Conservation (phyloP, 352 stramenopile species). For the Thalassiosira exigua region DNA sequence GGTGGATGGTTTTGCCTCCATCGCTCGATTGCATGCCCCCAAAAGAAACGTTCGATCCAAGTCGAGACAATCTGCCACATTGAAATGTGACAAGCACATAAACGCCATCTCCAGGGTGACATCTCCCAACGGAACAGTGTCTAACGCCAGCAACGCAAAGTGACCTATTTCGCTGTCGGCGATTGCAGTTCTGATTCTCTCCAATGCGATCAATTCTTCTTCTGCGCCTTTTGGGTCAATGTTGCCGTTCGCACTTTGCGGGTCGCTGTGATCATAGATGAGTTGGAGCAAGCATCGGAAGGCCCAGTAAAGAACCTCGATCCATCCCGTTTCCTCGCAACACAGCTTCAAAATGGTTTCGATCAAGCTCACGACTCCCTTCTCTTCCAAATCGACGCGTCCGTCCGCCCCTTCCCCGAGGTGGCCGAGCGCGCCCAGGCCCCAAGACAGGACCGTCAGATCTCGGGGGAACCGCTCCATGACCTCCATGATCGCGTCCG, state of each 20-base stretch:
- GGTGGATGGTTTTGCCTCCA: not conserved
- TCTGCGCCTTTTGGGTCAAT: constrained; percentile 1
- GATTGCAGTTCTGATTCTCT: constrained; percentile 16
- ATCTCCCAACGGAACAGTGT: constrained; percentile 23
- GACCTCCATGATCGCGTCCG: constrained; percentile 40
- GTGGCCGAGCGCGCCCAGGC: constrained; percentile 39
- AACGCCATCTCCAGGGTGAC: constrained; percentile 39
- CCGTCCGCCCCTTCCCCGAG: constrained; percentile 30
- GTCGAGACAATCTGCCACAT: not conserved
- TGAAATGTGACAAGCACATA: constrained; percentile 49
- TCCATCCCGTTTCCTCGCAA: constrained; percentile 11
- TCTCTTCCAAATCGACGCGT: constrained; percentile 34
- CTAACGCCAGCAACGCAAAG: constrained; percentile 37
- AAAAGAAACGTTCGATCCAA: constrained; percentile 1
- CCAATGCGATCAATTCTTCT: constrained; percentile 41
- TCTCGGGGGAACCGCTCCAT: constrained; percentile 31
- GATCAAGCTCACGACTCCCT: constrained; percentile 33
- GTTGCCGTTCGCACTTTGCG: not conserved
- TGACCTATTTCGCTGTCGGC: constrained; percentile 6
- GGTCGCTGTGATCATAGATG: constrained; percentile 23
- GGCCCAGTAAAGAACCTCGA: constrained; percentile 56
- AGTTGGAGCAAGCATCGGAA: constrained; percentile 50
- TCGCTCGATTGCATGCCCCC: not conserved
- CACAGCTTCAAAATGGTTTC: constrained; percentile 24
- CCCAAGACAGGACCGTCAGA: constrained; percentile 44